Base-by-base conservation (phyloP, 305 asterid species). In the Solanum hybrid region DNA sequence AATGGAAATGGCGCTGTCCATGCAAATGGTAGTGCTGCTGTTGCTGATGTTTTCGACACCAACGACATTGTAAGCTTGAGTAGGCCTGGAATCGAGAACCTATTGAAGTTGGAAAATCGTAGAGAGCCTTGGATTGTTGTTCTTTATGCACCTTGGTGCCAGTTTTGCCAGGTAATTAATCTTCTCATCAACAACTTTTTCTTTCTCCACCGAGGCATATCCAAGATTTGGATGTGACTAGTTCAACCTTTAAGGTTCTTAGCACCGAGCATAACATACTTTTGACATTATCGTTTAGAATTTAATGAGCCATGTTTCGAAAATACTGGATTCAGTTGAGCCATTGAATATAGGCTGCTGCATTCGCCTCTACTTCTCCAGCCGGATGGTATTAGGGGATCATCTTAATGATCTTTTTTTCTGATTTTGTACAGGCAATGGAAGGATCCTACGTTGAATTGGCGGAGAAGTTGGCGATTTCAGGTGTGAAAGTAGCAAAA, bases 81-180 rank as follows among this genome's bases (percentile, higher is more conserved):
- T 88, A 89, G 98, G 91, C 93, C 92, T 42, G 98, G 98, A 19
- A 93, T 97, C 7, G 99, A 97, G 92, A 97, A 97, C 88, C 76
- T 97, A 93, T 79, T 96, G 92, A 95, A 90, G 87, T 80, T 96
- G 94, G 96, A 92, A 45, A 86, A 93, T 32, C 93, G 98, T 93
- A 93, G 88, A 69, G 97, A 97, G 92, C 92, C 98, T 7, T 97
- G 99, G 98, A 71, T 96, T 2, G 98, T 97, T 8, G 98, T 97
- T 88, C 93, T 95, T 35, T 95, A 97, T 64, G 99, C 99, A 0
- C 99, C 99, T 12, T 97, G 99, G 99, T 97, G 99, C 95, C 93
- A 1, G 5, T 96, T 95, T 90, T 96, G 98, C 94, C 26, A 81
- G 71, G 86, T 81, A 40, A 81, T 40, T 9, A 4, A 81, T 42